These are phyloP conservation scores for Saccharomycopsis synnaedendra DNA, from an alignment of 805 yeast species.

Conservation along the genomic window DNA sequence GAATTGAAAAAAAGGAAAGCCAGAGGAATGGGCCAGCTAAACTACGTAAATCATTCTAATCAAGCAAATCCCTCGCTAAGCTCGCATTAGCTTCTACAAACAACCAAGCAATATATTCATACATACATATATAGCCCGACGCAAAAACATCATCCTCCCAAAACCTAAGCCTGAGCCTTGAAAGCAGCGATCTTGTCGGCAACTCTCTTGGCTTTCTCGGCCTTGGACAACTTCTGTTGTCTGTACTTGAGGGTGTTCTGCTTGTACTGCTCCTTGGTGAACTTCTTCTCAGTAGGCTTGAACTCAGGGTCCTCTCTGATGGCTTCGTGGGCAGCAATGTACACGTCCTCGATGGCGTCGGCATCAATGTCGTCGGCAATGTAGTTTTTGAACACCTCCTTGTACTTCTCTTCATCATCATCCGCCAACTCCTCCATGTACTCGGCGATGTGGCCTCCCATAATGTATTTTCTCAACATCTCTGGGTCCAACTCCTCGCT, in stretches of 20 bases:
- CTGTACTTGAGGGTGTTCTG: slow-evolving; percentile 91
- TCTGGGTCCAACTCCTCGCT: slow-evolving; percentile 97
- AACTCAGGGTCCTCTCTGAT: slow-evolving; percentile 93
- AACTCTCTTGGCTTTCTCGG: slow-evolving; percentile 81
- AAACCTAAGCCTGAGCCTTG: slow-evolving; percentile 29
- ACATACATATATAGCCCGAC: too few species aligned
- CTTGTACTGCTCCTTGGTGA: slow-evolving; percentile 97
- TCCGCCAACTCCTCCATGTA: slow-evolving; percentile 99
- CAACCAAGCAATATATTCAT: too few species aligned
- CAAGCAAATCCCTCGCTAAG: too few species aligned
- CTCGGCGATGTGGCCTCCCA: slow-evolving; percentile 99
- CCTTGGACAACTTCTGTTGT: slow-evolving; percentile 79
- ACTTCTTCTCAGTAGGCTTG: slow-evolving; percentile 84
- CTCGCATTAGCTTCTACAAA: too few species aligned
- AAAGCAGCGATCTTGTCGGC: slow-evolving; percentile 91
- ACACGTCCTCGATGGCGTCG: slow-evolving; percentile 91
- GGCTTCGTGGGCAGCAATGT: slow-evolving; percentile 86
- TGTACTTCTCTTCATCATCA: slow-evolving; percentile 99
- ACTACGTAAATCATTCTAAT: too few species aligned
- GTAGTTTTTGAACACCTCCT: slow-evolving; percentile 91
- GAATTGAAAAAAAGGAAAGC: too few species aligned
- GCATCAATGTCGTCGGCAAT: slow-evolving; percentile 95
- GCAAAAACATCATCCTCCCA: too few species aligned
- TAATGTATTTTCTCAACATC: slow-evolving; percentile 94
- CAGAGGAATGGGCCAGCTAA: too few species aligned